Conservation (phyloP, 163 green algal genomes). For the Chloroidium sp. region DNA sequence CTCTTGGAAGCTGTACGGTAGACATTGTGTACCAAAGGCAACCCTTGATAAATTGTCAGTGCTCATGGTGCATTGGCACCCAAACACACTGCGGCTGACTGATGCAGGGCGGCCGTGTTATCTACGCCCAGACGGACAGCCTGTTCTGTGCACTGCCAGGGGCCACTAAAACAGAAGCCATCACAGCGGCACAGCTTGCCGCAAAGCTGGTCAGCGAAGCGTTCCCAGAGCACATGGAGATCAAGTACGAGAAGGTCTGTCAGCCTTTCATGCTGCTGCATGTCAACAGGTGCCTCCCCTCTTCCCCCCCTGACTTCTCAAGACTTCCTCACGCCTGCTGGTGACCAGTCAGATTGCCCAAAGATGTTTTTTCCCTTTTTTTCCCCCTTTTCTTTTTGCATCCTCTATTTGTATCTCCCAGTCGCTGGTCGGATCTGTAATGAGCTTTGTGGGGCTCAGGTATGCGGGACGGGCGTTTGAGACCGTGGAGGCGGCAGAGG, state of each 20-base stretch:
- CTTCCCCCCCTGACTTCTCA: background rate
- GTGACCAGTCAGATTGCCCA: too few relatives aligned
- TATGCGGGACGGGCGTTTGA: conserved; percentile 52
- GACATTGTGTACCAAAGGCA: too few relatives aligned
- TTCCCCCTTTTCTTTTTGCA: too few relatives aligned
- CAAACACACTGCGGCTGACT: too few relatives aligned
- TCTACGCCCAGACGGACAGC: conserved; percentile 79
- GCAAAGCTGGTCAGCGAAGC: conserved; percentile 20
- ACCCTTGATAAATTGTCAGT: too few relatives aligned
- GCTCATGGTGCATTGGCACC: too few relatives aligned
- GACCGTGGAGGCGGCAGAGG: conserved; percentile 27
- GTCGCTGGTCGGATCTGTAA: background rate
- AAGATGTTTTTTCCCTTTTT: too few relatives aligned
- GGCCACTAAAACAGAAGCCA: conserved; percentile 30
- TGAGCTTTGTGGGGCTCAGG: conserved; percentile 6
- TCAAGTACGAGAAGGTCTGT: conserved; percentile 71
- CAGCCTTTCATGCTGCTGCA: conserved; percentile 80
- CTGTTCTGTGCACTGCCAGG: conserved; percentile 61
- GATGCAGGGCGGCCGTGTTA: conserved; percentile 1
- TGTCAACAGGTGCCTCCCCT: conserved; percentile 58
- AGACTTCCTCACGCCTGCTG: too few relatives aligned
- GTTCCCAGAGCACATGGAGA: conserved; percentile 55
- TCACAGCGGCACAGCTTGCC: conserved; percentile 9
- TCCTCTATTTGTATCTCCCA: background rate
- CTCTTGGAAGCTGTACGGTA: too few relatives aligned